Evolutionary conservation across 257 asterid species (phyloP).

Genomic region (Striga asiatica): DNA sequence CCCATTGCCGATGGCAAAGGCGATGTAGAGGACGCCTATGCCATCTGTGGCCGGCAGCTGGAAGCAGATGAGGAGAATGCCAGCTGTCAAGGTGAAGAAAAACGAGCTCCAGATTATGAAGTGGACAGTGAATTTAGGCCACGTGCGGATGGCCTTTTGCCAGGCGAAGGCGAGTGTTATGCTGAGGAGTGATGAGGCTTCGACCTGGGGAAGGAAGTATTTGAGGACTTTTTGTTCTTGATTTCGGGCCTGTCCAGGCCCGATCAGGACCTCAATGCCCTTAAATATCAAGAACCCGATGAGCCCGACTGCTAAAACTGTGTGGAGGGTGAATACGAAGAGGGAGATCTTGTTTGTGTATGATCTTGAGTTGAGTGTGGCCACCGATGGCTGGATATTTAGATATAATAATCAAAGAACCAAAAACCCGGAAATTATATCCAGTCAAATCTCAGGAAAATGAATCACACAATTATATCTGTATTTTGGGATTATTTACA

Average conservation of each 20-base stretch:
- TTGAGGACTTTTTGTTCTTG: slow-evolving; percentile 42
- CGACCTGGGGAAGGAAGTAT: slow-evolving; percentile 81
- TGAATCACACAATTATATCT: not conserved
- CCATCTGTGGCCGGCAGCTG: slow-evolving; percentile 79
- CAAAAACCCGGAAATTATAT: slow-evolving; percentile 4
- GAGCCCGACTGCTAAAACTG: slow-evolving; percentile 50
- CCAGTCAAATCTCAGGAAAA: slow-evolving; percentile 13
- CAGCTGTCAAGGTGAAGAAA: slow-evolving; percentile 52
- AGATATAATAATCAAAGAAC: not conserved
- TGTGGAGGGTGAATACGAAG: slow-evolving; percentile 58
- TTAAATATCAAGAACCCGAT: slow-evolving; percentile 63
- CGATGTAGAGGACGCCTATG: slow-evolving; percentile 48
- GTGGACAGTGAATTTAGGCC: slow-evolving; percentile 89
- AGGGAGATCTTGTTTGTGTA: slow-evolving; percentile 89
- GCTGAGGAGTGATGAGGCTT: slow-evolving; percentile 76
- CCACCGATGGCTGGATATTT: slow-evolving; percentile 36
- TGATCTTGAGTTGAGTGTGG: slow-evolving; percentile 60
- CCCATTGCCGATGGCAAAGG: slow-evolving; percentile 77
- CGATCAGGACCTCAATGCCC: slow-evolving; percentile 56
- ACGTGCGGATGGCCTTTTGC: slow-evolving; percentile 75
- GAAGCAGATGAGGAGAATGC: slow-evolving; percentile 76
- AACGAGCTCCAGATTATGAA: slow-evolving; percentile 87
- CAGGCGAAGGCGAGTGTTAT: slow-evolving; percentile 69
- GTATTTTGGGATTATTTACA: not conserved
- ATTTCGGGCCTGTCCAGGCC: slow-evolving; percentile 38